A percentile compares a stretch with the other conserved stretches of the same genome.
phyloP scores from a whole-genome alignment of 768 basidiomycete genomes.

The Trametes elegans region DNA sequence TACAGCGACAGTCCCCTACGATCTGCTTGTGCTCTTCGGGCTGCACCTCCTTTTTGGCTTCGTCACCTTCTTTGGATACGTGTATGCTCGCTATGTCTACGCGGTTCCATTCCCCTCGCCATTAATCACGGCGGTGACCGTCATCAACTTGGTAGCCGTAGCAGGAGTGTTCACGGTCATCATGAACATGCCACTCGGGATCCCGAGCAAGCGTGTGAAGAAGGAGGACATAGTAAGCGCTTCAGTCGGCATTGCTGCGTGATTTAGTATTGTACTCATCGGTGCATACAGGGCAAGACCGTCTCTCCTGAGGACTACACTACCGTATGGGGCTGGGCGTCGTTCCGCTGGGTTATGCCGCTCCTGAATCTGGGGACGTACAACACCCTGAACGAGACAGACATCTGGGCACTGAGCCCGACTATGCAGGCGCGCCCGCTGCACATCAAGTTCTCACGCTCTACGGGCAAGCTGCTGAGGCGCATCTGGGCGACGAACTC shows the following conservation, averaged over 20 bases:
- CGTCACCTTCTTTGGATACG: conserved; percentile 50
- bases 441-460: conserved; percentile 45
- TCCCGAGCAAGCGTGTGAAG: conserved; percentile 55
- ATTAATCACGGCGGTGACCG: conserved; percentile 24
- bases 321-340: conserved; percentile 66
- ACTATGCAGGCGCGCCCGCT: conserved; percentile 65
- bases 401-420: conserved; percentile 72
- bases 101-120: conserved; percentile 42
- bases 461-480: conserved; percentile 41
- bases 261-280: background rate
- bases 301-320: conserved; percentile 79
- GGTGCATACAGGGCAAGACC: conserved; percentile 45
- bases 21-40: conserved; percentile 59
- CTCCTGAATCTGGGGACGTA: conserved; percentile 49
- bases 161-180: conserved; percentile 44
- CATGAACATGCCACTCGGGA: conserved; percentile 60
- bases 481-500: conserved; percentile 46
- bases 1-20: conserved; percentile 56
- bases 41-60: conserved; percentile 44
- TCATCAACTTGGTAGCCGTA: conserved; percentile 45
- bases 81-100: conserved; percentile 50
- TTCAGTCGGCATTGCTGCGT: background rate
- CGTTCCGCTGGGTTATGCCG: conserved; percentile 71
- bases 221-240: conserved; percentile 59
- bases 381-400: conserved; percentile 63